Evolutionary conservation across 2,329 filamentous ascomycete genomes (phyloP).

Genomic region (Westerdykella ornata): DNA sequence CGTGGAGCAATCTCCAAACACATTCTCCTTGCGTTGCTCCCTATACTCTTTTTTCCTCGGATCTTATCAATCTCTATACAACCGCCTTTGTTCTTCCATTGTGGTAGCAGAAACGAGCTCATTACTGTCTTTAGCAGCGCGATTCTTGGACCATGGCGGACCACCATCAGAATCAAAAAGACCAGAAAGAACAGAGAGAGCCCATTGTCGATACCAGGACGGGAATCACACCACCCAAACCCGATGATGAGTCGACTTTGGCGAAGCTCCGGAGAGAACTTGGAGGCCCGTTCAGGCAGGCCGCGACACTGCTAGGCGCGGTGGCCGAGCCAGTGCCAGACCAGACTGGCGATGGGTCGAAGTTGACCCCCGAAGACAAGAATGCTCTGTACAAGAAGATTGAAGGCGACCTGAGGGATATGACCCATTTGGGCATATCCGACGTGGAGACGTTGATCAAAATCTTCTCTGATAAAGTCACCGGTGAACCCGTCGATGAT

Average conservation of each 20-base stretch:
- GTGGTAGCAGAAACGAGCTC: no score
- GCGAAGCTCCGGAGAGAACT: slow-evolving; percentile 27
- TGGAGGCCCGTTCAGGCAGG: slow-evolving; percentile 23
- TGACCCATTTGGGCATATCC: slow-evolving; percentile 28
- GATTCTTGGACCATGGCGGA: no score
- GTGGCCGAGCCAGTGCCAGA: slow-evolving; percentile 25
- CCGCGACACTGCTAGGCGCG: slow-evolving; percentile 25
- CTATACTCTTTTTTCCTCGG: no score
- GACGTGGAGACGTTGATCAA: slow-evolving; percentile 36
- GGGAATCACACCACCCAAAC: slow-evolving; percentile 21
- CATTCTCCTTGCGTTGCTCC: no score
- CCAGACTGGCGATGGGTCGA: slow-evolving; percentile 42
- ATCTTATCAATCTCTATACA: no score
- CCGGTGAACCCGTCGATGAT: slow-evolving; percentile 54
- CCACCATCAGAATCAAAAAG: no score
- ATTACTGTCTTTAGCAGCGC: no score
- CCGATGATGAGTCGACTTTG: slow-evolving; percentile 28
- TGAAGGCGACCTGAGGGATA: slow-evolving; percentile 25
- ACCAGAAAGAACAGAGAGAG: no score
- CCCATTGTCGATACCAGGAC: no score
- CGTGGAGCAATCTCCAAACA: no score
- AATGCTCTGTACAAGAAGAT: slow-evolving; percentile 30
- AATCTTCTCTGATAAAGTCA: slow-evolving; percentile 32
- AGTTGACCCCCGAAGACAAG: slow-evolving; percentile 30
- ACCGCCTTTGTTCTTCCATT: no score